Base-by-base conservation (phyloP, 345 rosid species). In the Eucalyptus curtisii region DNA sequence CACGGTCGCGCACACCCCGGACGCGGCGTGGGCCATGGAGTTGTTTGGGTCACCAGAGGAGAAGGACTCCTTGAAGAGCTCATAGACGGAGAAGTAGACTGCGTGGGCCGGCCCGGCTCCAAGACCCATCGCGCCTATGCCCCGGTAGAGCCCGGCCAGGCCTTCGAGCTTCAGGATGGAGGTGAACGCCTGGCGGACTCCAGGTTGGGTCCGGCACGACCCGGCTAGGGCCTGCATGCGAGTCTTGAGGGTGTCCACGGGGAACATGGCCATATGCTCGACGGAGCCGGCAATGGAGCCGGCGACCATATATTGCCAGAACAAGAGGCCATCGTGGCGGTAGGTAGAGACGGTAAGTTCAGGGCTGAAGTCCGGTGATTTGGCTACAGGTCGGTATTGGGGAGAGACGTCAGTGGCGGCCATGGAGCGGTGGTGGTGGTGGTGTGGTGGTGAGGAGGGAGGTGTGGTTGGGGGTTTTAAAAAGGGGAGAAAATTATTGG, bases 101-200 rank as follows among this genome's bases (percentile, higher is more conserved):
- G 99, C 99, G 87, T 98, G 99, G n/a, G 99, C 99, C 0, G 99
- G 99, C 22, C 99, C 99, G 3, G 99, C 99, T 10, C 99, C 99
- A 17, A 98, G 94, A 10, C 96, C 99, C 99, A 98, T 96, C 47
- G 99, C 99, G 66, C 95, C 97, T 30, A 98, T 97, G 45, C 99
- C 99, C 14, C 99, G 94, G 90, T 98, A 98, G 45, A 98, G 91
- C 47, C 94, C 97, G 7, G 94, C 61, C 6, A 93, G 95, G 11
- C 99, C 99, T 33, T 95, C 96, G 1, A 95, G 89, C 91, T 92
- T 92, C 87, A 97, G 87, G 20, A 98, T 95, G 61, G 99, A 19
- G 95, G 92, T 47, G 95, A 94, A 68, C 97, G 94, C 90, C 95
- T 95, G 61, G 95, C 93, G 19, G 96, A 71, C 42, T 5, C 82